Evolutionary conservation across 257 asterid species (phyloP), one percentile per base, ranked within the genome.

Genomic region (Datura wrightii): DNA sequence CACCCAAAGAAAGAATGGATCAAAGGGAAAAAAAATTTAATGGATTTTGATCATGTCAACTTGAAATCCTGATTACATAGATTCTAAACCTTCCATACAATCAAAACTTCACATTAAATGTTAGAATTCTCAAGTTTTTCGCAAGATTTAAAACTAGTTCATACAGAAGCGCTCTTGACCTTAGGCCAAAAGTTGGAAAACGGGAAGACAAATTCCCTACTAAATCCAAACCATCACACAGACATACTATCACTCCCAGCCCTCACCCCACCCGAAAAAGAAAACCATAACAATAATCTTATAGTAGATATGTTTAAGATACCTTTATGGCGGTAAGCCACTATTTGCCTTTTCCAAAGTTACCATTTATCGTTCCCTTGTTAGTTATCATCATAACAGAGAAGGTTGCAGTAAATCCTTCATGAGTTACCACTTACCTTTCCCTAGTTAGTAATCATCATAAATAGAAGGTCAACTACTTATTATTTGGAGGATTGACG

Each of bases 371-470:
- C 80, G 46, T 24, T 46, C 59, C 79, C 59, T 74, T 46, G 80
- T 74, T 19, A 11, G 42, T 74, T 19, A 19, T 72, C 80, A 72
- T n/a, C 80, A 46, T 48, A 5, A 46, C 41, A 72, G 8, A 24
- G 58, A 72, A 72, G 42, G n/a, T 19, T 24, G 80, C 19, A 74
- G 59, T 46, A 19, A 48, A 24, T 24, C 42, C 19, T 74, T 46
- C 80, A n/a, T 11, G n/a, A 48, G 39, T 48, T 48, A 16, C 41
- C 41, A 19, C n/a, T 74, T 74, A 24, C 14, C 80, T 74, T 24
- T 46, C 59, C 79, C 59, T 74, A 74, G 80, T 74, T 19, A 11
- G 42, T 74, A 48, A 19, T 72, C 80, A 72, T n/a, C 80, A 46
- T 48, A 5, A 46, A 72, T 19, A 24, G 58, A 72, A 72, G 42